These are phyloP conservation scores for Arachnopeziza araneosa DNA, from an alignment of 2,329 filamentous ascomycete genomes.

Conservation along the genomic window DNA sequence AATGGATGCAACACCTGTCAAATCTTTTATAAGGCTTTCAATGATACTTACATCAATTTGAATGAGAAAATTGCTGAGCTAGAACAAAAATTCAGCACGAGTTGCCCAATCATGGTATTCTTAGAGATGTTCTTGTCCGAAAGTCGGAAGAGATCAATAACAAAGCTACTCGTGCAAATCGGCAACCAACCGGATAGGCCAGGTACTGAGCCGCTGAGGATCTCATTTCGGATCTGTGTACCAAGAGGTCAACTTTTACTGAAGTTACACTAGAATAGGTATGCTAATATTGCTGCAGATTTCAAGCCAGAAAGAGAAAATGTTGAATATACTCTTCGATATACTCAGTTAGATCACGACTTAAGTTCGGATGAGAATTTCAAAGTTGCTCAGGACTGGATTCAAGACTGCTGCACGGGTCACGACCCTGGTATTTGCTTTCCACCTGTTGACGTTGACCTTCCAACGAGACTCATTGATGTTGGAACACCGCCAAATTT, in stretches of 20 bases:
- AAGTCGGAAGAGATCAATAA: background rate
- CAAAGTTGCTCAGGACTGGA: background rate
- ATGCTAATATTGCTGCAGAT: background rate
- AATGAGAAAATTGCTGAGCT: background rate
- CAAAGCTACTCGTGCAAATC: background rate
- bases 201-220: background rate
- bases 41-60: background rate
- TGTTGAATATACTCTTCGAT: background rate
- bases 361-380: background rate
- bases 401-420: background rate
- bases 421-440: background rate
- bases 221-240: conserved; percentile 1
- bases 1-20: background rate
- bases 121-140: background rate
- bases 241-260: background rate
- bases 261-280: background rate
- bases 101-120: background rate
- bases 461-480: conserved; percentile 1
- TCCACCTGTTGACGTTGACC: background rate
- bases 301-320: background rate
- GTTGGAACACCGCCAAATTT: background rate
- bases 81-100: background rate
- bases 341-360: conserved; percentile 1
- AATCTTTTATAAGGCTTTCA: background rate
- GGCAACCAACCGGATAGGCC: background rate